Percentiles rank a stretch among this genome's conserved stretches.
These are phyloP conservation scores for Cercospora berteroae DNA, from an alignment of 2,329 filamentous ascomycete genomes.

Conservation along the genomic window DNA sequence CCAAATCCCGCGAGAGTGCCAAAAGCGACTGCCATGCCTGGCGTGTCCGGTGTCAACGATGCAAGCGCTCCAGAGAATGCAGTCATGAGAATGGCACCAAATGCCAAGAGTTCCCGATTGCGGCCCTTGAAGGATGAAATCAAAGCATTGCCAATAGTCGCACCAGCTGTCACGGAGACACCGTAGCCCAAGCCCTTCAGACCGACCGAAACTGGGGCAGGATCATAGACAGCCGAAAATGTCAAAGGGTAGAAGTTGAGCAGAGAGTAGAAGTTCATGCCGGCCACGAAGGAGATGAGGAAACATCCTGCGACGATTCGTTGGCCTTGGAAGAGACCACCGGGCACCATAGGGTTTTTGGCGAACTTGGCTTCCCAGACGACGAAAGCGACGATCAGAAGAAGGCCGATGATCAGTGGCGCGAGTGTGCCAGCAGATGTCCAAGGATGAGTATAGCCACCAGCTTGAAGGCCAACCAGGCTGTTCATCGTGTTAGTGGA, in stretches of 20 bases:
- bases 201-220: constrained; percentile 16
- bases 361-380: constrained; percentile 31
- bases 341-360: constrained; percentile 31
- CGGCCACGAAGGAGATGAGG: constrained; percentile 36
- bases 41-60: constrained; percentile 24
- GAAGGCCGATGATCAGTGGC: constrained; percentile 27
- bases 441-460: constrained; percentile 23
- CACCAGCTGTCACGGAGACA: constrained; percentile 60
- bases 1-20: constrained; percentile 61
- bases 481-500: background rate
- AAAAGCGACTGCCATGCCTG: constrained; percentile 41
- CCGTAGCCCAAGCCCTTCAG: constrained; percentile 45
- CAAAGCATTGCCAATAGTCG: constrained; percentile 56
- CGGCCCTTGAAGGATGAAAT: constrained; percentile 58
- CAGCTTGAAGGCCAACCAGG: constrained; percentile 41
- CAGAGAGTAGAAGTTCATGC: constrained; percentile 37
- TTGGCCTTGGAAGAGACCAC: constrained; percentile 24
- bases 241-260: constrained; percentile 55
- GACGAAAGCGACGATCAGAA: constrained; percentile 26
- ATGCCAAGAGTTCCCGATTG: constrained; percentile 59
- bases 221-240: constrained; percentile 16
- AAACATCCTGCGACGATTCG: constrained; percentile 34
- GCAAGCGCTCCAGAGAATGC: constrained; percentile 45
- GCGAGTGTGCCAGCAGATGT: constrained; percentile 25
- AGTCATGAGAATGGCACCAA: constrained; percentile 63